phyloP scores from a whole-genome alignment of 257 asterid genomes.

The Paraleonurus japonicus region DNA sequence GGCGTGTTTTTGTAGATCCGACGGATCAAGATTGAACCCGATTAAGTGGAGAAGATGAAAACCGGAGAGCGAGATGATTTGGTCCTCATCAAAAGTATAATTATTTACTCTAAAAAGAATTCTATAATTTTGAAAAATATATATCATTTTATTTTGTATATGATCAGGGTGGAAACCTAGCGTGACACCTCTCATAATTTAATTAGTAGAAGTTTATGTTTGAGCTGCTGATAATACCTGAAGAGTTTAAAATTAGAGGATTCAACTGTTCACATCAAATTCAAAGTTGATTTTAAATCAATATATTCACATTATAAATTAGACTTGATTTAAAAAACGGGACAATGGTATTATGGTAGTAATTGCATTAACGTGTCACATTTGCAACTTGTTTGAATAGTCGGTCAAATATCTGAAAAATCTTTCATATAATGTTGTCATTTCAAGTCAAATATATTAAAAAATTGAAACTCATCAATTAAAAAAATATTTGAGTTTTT shows the following conservation, averaged over 20 bases:
- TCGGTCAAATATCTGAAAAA: conserved; percentile 9
- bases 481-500: not conserved
- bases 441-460: not conserved
- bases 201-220: not conserved
- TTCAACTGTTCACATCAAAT: not conserved
- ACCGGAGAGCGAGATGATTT: no score
- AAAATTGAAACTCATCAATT: not conserved
- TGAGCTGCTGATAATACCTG: not conserved
- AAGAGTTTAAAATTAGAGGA: not conserved
- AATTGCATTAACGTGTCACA: conserved; percentile 23
- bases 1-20: no score
- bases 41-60: no score
- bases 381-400: conserved; percentile 22
- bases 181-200: not conserved
- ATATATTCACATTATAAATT: not conserved
- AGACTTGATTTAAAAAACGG: conserved; percentile 24
- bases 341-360: no score
- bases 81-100: no score
- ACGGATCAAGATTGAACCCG: no score
- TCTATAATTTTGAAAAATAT: no score
- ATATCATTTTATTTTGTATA: no score
- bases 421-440: not conserved
- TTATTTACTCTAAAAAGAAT: not conserved
- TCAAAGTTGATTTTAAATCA: not conserved
- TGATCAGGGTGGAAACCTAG: no score